Percentiles rank a stretch among this genome's conserved stretches.
phyloP scores from a whole-genome alignment of 495 filamentous ascomycete species.

The Melanomma pulvis-pyrius region DNA sequence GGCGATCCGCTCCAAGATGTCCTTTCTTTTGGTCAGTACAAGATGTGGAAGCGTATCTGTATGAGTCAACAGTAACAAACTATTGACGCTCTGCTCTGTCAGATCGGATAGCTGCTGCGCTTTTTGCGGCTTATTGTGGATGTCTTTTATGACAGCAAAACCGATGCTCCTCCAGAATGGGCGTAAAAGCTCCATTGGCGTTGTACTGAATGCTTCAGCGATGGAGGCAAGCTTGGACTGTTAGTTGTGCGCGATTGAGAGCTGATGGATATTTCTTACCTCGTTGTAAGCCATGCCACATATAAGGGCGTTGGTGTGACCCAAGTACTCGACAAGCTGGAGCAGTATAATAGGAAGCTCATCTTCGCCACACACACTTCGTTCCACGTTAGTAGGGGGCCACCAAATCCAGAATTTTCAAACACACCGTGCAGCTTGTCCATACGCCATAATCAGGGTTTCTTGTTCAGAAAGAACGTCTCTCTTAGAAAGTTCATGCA shows the following conservation, averaged over 20 bases:
- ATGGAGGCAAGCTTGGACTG: conserved; percentile 57
- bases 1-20: conserved; percentile 79
- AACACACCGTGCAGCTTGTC: conserved; percentile 69
- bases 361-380: conserved; percentile 66
- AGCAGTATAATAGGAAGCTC: conserved; percentile 84
- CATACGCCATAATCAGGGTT: conserved; percentile 81
- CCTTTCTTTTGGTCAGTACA: conserved; percentile 72
- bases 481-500: conserved; percentile 70
- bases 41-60: conserved; percentile 80
- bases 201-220: conserved; percentile 62
- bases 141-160: conserved; percentile 75
- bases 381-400: conserved; percentile 12
- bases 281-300: conserved; percentile 80
- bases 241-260: conserved; percentile 5
- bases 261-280: conserved; percentile 49
- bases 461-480: conserved; percentile 69
- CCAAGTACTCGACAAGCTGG: conserved; percentile 81
- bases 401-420: conserved; percentile 32
- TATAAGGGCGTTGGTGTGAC: conserved; percentile 76
- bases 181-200: conserved; percentile 67
- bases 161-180: conserved; percentile 88
- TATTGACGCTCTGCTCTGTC: conserved; percentile 68
- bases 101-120: conserved; percentile 79
- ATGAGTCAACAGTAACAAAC: conserved; percentile 78
- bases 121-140: conserved; percentile 77